Base-by-base conservation (phyloP, 2,329 filamentous ascomycete genomes). In the Phaeosphaeriaceae sp. region DNA sequence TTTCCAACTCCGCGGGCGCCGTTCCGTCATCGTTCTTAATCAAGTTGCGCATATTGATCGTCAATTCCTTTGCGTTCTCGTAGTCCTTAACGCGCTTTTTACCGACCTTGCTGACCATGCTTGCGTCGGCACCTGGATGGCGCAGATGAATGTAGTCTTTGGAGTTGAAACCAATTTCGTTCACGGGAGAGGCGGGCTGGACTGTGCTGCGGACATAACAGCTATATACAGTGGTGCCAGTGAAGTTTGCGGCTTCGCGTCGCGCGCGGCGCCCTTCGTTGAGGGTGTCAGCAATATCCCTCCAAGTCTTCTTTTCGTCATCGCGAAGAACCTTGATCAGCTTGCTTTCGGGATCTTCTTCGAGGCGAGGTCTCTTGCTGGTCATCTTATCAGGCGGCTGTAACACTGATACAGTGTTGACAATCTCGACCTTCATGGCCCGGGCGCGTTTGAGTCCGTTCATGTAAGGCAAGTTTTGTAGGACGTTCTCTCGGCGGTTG, bases 151-250 rank as follows among this genome's bases (percentile, higher is more conserved):
- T 61, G 43, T 69, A 74, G 51, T 74, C 71, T 12, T 56, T 60
- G 3, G 64, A 55, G 46, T 69, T 52, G 47, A 74, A 73, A 1
- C 62, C 67, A 3, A 56, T 50, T 21, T 75, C 68, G n/a, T 16
- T 15, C 3, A 47, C 16, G 1, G 58, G 41, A 1, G 30, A 39
- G 2, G 68, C 68, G 23, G 70, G 64, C 2, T 50, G 46, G 4
- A 64, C 62, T 0, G 53, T 56, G 33, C 64, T 69, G 37, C 68
- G 66, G 18, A 73, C 63, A 55, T 70, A 75, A 43, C 72, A 71
- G 7, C 58, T 58, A 55, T 76, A 76, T n/a, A 72, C 66, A 0
- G 67, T 62, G 1, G 64, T 53, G 2, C 58, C 48, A 16, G 70
- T 75, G 40, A 64, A 60, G 21, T 46, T 53, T 2, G 51, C 48